Evolutionary conservation across 345 rosid genomes (phyloP).

Genomic region (Heritiera littoralis): DNA sequence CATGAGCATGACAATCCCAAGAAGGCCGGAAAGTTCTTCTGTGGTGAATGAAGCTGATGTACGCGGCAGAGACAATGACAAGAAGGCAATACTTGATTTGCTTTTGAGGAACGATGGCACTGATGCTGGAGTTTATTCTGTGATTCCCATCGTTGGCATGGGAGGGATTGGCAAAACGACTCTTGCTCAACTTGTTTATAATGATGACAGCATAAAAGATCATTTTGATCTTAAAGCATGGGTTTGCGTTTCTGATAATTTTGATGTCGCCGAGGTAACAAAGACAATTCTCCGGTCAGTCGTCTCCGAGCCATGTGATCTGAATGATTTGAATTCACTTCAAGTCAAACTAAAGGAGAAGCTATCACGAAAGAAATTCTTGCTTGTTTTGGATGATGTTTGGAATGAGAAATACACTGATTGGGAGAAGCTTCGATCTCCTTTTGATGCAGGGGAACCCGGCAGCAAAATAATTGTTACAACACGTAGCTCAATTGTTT

Average conservation of each 20-base stretch:
- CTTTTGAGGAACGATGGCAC: neutral
- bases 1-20: neutral
- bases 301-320: neutral
- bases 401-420: slow-evolving; percentile 16
- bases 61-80: slow-evolving; percentile 32
- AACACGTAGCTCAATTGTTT: neutral
- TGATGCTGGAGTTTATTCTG: neutral
- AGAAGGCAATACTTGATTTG: neutral
- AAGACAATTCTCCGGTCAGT: neutral
- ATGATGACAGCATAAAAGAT: neutral
- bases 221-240: slow-evolving; percentile 25
- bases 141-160: no score
- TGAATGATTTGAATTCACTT: neutral
- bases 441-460: neutral
- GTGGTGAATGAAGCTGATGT: slow-evolving; percentile 13
- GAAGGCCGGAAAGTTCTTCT: neutral
- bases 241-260: slow-evolving; percentile 29
- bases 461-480: slow-evolving; percentile 35
- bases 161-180: no score
- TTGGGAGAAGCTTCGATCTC: neutral
- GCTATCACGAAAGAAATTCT: no score
- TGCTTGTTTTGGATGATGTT: neutral
- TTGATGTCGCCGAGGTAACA: slow-evolving; percentile 4
- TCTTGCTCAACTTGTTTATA: no score
- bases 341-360: neutral